Base-by-base conservation (phyloP, 805 yeast genomes). In the Wickerhamiella slavikovae region DNA sequence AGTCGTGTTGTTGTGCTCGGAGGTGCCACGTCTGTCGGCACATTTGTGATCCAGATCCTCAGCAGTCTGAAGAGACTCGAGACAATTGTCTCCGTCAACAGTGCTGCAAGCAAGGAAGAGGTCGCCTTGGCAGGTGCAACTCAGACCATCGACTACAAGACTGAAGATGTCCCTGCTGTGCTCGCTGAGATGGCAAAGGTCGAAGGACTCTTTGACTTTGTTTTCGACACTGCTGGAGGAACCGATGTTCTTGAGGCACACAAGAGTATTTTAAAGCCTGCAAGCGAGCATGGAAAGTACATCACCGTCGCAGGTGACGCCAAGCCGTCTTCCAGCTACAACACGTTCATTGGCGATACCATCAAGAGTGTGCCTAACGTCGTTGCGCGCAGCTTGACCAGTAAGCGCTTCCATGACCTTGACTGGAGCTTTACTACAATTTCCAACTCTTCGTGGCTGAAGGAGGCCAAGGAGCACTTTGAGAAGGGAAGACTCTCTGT, bases 11-110 rank as follows among this genome's bases (percentile, higher is more conserved):
- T 76, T 28, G 60, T 78, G 14, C 53, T 75, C 27, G 93, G 93
- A 22, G 85, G 75, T 16, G 71, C 76, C 6, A 69, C 91, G 1
- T 52, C 71, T 10, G 82, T 74, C 11, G 82, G 83, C 15, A 45
- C 59, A 17, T 59, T 56, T 35, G 56, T 62, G 3, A 53, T 67
- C 21, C 77, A 71, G 46, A 46, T 75, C 24, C 66, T 72, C 7
- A 71, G 64, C 45, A 47, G 59, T 23, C 45, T 51, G 27, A 55
- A 55, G 32, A 49, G 57, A 2, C 66, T 68, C 6, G 51, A 52
- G 16, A 58, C 59, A 9, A 64, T 78, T 15, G 71, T 66, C 4
- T 69, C 66, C 16, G 58, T 69, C 3, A 65, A 72, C 43, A 68
- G 74, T 2, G 48, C 61, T 0, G 44, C 53, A 7, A 64, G 78